Base-by-base conservation (phyloP, 208 protist genomes). In the Herpetomonas samuelpessoai region DNA sequence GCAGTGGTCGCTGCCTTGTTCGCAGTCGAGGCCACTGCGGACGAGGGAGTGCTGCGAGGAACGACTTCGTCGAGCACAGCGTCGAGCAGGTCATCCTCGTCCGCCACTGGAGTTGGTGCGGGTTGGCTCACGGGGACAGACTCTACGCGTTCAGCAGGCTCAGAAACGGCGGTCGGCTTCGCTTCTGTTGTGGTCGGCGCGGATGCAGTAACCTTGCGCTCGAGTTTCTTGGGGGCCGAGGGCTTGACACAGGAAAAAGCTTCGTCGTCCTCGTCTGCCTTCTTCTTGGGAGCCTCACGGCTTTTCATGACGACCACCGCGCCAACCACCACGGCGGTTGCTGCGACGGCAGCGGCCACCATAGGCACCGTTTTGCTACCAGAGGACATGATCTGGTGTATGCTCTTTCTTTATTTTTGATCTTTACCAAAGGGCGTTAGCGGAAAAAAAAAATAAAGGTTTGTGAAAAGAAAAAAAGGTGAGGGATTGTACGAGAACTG, bases 251-350 rank as follows among this genome's bases (percentile, higher is more conserved):
- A 39, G 18, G 57, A 66, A 27, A 76, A 76, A 1, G 44, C 58
- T 12, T 72, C 71, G 2, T 68, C 71, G 18, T 77, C 65, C 12
- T 66, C 58, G 25, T 68, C 71, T 12, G 61, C 50, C 10, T 38
- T n/a, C 22, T 10, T 26, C 22, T 26, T n/a, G 45, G 19, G 3
- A 49, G 61, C 63, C 9, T 50, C 58, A 18, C 50, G n/a, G 18
- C 48, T 25, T 16, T 51, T 59, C 19, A 62, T 22, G 25, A 60
- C 54, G 2, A 46, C 71, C 4, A 58, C 60, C 3, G 60, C 22
- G 18, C 57, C 65, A 16, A 72, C 59, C 12, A 66, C 38, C 19
- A 61, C 71, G 14, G 61, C 65, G 2, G 65, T 47, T 39, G 62
- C 69, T 12, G 57, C 62, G 7, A 62, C 65, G 2, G 56, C 65